Evolutionary conservation across 768 basidiomycete species (phyloP), one percentile per base, ranked within the genome.

Genomic region (Lactarius vividus): DNA sequence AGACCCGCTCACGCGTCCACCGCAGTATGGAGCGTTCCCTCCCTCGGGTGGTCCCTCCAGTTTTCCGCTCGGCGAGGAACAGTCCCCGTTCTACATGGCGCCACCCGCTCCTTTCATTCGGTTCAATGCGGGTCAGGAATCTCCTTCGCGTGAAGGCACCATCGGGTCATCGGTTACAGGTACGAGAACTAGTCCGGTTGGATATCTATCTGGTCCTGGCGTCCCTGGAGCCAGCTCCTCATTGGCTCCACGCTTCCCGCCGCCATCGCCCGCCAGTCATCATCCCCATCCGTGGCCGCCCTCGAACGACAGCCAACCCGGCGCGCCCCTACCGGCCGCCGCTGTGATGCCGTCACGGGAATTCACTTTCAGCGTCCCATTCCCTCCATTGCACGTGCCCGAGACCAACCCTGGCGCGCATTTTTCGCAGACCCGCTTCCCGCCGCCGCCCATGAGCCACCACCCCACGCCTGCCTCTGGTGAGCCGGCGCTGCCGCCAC

Each of bases 11-110:
- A 77, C 79, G 65, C 83, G 80, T 52, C 84, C 84, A 4, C 83
- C 84, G 20, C 88, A 88, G 71, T 88, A 85, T 72, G 86, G 84
- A 35, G 80, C 87, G 20, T 89, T 85, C 70, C 82, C 73, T 44
- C 62, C 66, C 69, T 60, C 70, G 60, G 46, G 66, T 73, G 66
- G 63, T 65, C 69, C 52, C 66, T 68, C 65, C 53, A 46, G 62
- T 68, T 62, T 63, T 35, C 59, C 55, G 53, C 31, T 70, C 40
- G 61, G 55, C 49, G 61, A 66, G 35, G 67, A 57, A 44, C 69
- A 58, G 31, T 57, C 57, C 54, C 61, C 68, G 23, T 67, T 67
- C 58, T 40, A 65, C 33, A 23, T 39, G 42, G 60, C 59, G 3
- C 33, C 46, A 44, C 20, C 55, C 40, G 26, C 20, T 13, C 65